Evolutionary conservation across 352 stramenopile species (phyloP).

Genomic region (Phytophthora sp.): DNA sequence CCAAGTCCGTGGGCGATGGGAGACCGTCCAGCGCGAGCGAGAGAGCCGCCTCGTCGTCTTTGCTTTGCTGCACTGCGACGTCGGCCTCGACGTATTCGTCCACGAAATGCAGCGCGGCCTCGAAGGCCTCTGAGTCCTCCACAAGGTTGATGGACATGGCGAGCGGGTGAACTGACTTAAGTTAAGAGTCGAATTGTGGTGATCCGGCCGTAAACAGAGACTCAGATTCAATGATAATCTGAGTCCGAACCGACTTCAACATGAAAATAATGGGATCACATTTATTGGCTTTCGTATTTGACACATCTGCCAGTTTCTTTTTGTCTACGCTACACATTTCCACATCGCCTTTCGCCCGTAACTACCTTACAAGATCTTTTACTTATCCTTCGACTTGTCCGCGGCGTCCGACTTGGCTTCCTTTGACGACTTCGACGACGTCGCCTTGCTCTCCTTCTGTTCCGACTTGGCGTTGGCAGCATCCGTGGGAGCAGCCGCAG

Average conservation of each 20-base stretch:
- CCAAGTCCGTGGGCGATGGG: slow-evolving; percentile 20
- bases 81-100: slow-evolving; percentile 27
- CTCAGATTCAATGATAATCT: neutral
- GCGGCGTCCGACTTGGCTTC: neutral
- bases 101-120: slow-evolving; percentile 43
- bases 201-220: neutral
- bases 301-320: neutral
- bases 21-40: slow-evolving; percentile 22
- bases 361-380: too few relatives aligned
- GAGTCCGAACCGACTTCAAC: neutral
- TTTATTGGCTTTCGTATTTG: neutral
- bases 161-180: neutral
- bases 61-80: neutral
- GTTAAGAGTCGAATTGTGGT: neutral
- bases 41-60: slow-evolving; percentile 12
- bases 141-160: slow-evolving; percentile 30
- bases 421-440: neutral
- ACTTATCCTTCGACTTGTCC: neutral
- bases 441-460: neutral
- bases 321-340: slow-evolving; percentile 1
- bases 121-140: slow-evolving; percentile 37
- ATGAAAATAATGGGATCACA: neutral
- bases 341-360: slow-evolving; percentile 1
- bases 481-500: neutral
- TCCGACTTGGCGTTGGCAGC: neutral